Percentiles rank a stretch among this genome's conserved stretches.
These are phyloP conservation scores for Fusarium redolens DNA, from an alignment of 2,329 filamentous ascomycete species.

Conservation along the genomic window DNA sequence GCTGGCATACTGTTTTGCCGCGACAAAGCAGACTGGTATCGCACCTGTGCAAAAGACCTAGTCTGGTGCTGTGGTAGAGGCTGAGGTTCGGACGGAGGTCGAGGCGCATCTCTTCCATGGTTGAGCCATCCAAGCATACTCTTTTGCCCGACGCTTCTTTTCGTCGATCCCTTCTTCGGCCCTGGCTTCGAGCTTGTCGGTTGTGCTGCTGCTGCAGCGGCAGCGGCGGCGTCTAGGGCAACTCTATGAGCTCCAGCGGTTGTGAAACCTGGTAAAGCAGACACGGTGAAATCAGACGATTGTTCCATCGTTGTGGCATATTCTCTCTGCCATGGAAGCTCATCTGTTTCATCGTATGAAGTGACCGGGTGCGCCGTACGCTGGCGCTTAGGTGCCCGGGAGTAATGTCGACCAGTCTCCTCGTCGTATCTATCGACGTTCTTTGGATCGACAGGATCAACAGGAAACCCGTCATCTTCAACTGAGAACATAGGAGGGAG, in stretches of 20 bases:
- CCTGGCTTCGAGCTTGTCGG: slow-evolving; percentile 28
- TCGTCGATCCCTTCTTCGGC: slow-evolving; percentile 45
- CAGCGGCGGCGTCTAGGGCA: slow-evolving; percentile 46
- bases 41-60: slow-evolving; percentile 37
- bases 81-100: slow-evolving; percentile 20
- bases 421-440: slow-evolving; percentile 36
- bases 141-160: slow-evolving; percentile 53
- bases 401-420: slow-evolving; percentile 28
- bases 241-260: slow-evolving; percentile 67
- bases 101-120: slow-evolving; percentile 31
- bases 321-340: slow-evolving; percentile 55
- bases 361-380: slow-evolving; percentile 37
- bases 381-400: slow-evolving; percentile 47
- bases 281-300: slow-evolving; percentile 68
- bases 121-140: slow-evolving; percentile 58
- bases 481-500: slow-evolving; percentile 65
- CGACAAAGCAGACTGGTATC: slow-evolving; percentile 44
- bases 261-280: slow-evolving; percentile 69
- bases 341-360: slow-evolving; percentile 28
- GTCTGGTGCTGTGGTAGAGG: slow-evolving; percentile 26
- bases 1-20: slow-evolving; percentile 28
- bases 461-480: slow-evolving; percentile 76
- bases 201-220: slow-evolving; percentile 32
- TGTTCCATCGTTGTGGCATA: slow-evolving; percentile 73
- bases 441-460: slow-evolving; percentile 65